phyloP scores from a whole-genome alignment of 176 grass and related monocot species.

The Oryza meridionalis region DNA sequence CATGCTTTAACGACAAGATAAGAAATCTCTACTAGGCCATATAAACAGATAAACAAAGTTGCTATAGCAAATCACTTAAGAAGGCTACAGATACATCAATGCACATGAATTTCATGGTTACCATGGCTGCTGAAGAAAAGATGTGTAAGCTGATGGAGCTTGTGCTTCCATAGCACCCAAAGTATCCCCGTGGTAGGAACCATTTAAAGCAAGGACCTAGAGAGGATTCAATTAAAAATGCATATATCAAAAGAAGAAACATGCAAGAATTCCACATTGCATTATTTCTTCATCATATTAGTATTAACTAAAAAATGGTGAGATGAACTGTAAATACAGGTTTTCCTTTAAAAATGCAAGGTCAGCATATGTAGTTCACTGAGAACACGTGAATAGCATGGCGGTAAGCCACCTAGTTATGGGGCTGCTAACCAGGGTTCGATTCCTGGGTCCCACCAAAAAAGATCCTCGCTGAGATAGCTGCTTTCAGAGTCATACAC shows the following conservation, averaged over 20 bases:
- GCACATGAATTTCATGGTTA: constrained; percentile 44
- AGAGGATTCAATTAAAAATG: constrained; percentile 13
- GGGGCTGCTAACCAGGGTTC: no score
- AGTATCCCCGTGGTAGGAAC: constrained; percentile 95
- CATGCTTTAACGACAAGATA: neutral
- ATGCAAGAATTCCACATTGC: neutral
- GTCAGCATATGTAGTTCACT: neutral
- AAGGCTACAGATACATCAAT: constrained; percentile 2
- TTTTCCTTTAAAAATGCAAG: neutral
- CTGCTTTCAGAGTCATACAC: no score
- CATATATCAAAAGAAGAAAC: neutral
- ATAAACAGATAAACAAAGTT: neutral
- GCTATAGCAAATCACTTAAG: neutral
- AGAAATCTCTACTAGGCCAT: neutral
- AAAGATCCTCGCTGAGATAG: no score
- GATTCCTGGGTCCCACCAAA: no score
- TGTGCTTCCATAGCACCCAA: constrained; percentile 98
- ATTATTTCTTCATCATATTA: neutral
- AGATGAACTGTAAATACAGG: neutral
- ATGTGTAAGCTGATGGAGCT: constrained; percentile 93
- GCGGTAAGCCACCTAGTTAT: no score
- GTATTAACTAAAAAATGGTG: neutral
- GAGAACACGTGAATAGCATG: no score
- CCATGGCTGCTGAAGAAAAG: constrained; percentile 94
- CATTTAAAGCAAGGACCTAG: constrained; percentile 86